A percentile compares a stretch with the other conserved stretches of the same genome.
phyloP scores from a whole-genome alignment of 257 asterid species.

The Nicotiana otophora region DNA sequence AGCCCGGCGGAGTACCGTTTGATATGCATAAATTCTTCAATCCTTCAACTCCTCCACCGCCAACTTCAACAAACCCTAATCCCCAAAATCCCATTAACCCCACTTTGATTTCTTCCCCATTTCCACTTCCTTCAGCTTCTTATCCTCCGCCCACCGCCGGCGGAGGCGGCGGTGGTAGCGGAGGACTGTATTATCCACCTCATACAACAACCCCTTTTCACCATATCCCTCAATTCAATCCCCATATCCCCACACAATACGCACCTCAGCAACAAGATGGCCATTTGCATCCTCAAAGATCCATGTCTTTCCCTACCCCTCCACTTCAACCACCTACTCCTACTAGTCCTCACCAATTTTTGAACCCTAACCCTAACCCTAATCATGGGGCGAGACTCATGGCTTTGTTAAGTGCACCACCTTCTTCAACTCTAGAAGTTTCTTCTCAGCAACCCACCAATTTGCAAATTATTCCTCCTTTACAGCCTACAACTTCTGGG shows the following conservation, averaged over 20 bases:
- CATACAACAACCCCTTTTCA: slow-evolving; percentile 47
- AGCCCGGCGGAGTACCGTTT: slow-evolving; percentile 67
- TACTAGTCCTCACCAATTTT: slow-evolving; percentile 40
- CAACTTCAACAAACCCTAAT: slow-evolving; percentile 26
- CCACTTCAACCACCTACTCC: slow-evolving; percentile 61
- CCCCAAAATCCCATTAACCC: slow-evolving; percentile 36
- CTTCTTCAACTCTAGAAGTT: slow-evolving; percentile 41
- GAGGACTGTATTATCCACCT: slow-evolving; percentile 43
- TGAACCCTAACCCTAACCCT: slow-evolving; percentile 26
- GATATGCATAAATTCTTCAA: slow-evolving; percentile 69
- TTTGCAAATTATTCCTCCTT: slow-evolving; percentile 21
- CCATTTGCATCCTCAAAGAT: slow-evolving; percentile 67
- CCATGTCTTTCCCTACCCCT: slow-evolving; percentile 71
- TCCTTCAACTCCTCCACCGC: slow-evolving; percentile 19
- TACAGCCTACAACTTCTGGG: slow-evolving; percentile 51
- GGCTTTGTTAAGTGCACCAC: slow-evolving; percentile 78
- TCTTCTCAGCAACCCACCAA: slow-evolving; percentile 30
- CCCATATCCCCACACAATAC: slow-evolving; percentile 32
- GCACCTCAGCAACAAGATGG: slow-evolving; percentile 28
- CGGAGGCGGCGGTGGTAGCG: slow-evolving; percentile 24
- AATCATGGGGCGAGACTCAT: slow-evolving; percentile 65
- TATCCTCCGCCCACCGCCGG: slow-evolving; percentile 51
- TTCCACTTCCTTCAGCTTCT: slow-evolving; percentile 68
- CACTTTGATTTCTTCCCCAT: slow-evolving; percentile 26
- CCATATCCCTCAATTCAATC: slow-evolving; percentile 16